These are phyloP conservation scores for Atalantia buxifolia DNA, from an alignment of 345 rosid species.

Conservation along the genomic window DNA sequence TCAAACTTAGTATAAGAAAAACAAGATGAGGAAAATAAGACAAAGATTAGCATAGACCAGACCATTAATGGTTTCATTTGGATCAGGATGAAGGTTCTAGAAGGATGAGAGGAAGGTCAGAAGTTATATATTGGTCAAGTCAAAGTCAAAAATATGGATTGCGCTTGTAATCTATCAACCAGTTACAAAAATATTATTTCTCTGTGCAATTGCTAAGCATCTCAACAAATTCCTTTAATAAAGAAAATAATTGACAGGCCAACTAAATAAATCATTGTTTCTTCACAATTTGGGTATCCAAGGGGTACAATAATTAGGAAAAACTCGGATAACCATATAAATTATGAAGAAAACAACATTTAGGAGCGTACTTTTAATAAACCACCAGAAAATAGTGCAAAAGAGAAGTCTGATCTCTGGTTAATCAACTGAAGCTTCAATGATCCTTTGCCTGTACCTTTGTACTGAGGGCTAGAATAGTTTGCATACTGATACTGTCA, in stretches of 20 bases:
- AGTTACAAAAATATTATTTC: background rate
- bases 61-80: background rate
- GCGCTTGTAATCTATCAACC: background rate
- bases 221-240: background rate
- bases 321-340: background rate
- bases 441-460: slow-evolving; percentile 42
- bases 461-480: slow-evolving; percentile 50
- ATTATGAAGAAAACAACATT: background rate
- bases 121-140: background rate
- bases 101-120: background rate
- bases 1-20: background rate
- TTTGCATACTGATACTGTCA: slow-evolving; percentile 68
- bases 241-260: background rate
- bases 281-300: background rate
- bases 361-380: slow-evolving; percentile 45
- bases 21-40: background rate
- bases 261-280: background rate
- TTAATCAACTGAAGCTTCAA: slow-evolving; percentile 70
- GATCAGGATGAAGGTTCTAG: slow-evolving; percentile 3
- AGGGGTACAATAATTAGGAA: background rate
- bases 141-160: background rate
- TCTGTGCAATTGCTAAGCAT: background rate
- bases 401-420: slow-evolving; percentile 71
- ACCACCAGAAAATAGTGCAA: slow-evolving; percentile 63
- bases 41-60: background rate